Base-by-base conservation (phyloP, 371 early-diverging fungal species). In the Batkoa obscura region DNA sequence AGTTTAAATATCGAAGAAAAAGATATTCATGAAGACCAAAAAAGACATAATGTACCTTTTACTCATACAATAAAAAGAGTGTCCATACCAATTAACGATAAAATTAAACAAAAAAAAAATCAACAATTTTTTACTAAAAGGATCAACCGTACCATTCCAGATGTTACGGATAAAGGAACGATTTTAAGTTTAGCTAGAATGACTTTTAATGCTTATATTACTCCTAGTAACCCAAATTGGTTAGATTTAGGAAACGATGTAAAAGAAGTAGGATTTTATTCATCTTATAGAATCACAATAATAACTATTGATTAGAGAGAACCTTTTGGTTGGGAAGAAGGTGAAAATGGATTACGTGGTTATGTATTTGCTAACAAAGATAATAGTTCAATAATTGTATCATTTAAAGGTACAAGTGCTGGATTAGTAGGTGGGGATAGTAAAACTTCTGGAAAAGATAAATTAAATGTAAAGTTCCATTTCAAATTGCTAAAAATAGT, bases 321-420 rank as follows among this genome's bases (percentile, higher is more conserved):
- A 30, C 72, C 80, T 2, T 91, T 91, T 73, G 94, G 94, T 0
- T 94, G 91, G 94, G 74, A 75, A 37, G 81, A 80, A 53, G n/a
- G n/a, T n/a, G n/a, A n/a, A n/a, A 80, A 85, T 64, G 90, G 90
- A 32, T 66, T 96, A n/a, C 78, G 93, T 38, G 94, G 94, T 9
- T 86, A 96, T 64, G 80, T 94, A 5, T 94, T 86, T 71, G 71
- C 71, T 1, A 79, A 83, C 63, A 65, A 66, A 6, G 67, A 72
- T 43, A 71, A 84, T 54, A 75, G 76, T 10, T 69, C 83, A 0
- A 62, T 93, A 31, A 78, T 94, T 12, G 68, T 96, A 47, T 78
- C 85, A 50, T 70, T 94, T 59, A 96, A 96, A 66, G 97, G 97
- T 46, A 94, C 97, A n/a, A 78, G 81, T 39, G 79, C 80, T 43